Percentiles rank a stretch among this genome's conserved stretches.
These are phyloP conservation scores for Backusella tuberculispora DNA, from an alignment of 192 early-diverging fungal genomes.

Conservation along the genomic window DNA sequence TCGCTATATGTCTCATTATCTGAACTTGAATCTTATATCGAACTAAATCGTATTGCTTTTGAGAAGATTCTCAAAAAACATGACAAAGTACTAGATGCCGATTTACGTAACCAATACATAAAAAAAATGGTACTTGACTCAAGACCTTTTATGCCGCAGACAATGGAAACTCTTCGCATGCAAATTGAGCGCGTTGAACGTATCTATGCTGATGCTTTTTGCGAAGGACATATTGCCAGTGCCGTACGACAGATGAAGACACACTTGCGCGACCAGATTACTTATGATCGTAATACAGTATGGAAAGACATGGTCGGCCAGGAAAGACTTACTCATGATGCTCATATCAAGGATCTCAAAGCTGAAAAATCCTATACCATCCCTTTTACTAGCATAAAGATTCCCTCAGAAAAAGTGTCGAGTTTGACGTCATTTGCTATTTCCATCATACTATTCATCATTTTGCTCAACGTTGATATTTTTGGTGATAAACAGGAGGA, in stretches of 20 bases:
- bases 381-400: slow-evolving; percentile 25
- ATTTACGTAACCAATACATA: slow-evolving; percentile 45
- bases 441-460: slow-evolving; percentile 60
- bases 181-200: slow-evolving; percentile 58
- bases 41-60: slow-evolving; percentile 88
- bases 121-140: slow-evolving; percentile 56
- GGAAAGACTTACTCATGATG: slow-evolving; percentile 56
- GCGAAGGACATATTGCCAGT: slow-evolving; percentile 51
- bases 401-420: background rate
- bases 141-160: slow-evolving; percentile 58
- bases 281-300: slow-evolving; percentile 77
- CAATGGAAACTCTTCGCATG: slow-evolving; percentile 48
- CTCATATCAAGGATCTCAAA: slow-evolving; percentile 43
- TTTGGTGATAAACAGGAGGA: slow-evolving; percentile 76
- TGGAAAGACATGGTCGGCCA: slow-evolving; percentile 81
- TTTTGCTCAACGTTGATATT: slow-evolving; percentile 59
- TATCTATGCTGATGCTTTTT: slow-evolving; percentile 67
- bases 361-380: slow-evolving; percentile 32
- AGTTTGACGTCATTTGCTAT: slow-evolving; percentile 41
- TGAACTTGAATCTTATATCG: slow-evolving; percentile 83
- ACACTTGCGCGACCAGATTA: slow-evolving; percentile 67
- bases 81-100: slow-evolving; percentile 81
- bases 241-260: slow-evolving; percentile 65
- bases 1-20: slow-evolving; percentile 61
- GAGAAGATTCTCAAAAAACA: slow-evolving; percentile 94